Percentiles rank a stretch among this genome's conserved stretches.
Evolutionary conservation across 2,329 filamentous ascomycete genomes (phyloP).

Genomic region (Xylaria sp.): DNA sequence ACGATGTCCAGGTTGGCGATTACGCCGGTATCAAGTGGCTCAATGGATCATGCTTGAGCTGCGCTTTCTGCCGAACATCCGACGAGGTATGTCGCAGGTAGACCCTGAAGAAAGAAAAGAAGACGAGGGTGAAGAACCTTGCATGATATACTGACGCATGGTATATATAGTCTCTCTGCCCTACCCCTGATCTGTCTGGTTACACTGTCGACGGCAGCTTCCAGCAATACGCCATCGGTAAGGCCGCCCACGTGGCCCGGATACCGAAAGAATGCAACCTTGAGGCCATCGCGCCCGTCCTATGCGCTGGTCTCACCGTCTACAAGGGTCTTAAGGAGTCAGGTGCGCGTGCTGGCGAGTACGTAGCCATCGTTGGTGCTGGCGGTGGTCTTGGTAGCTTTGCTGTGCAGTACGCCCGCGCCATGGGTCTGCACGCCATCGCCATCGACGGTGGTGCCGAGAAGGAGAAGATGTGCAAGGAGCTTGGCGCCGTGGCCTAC

Average conservation of each 20-base stretch:
- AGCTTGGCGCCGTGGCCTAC: conserved; percentile 77
- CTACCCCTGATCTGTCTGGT: conserved; percentile 79
- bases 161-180: conserved; percentile 72
- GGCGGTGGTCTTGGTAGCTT: conserved; percentile 82
- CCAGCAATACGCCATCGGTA: conserved; percentile 91
- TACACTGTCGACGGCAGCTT: conserved; percentile 95
- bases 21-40: conserved; percentile 93
- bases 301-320: conserved; percentile 88
- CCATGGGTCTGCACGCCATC: conserved; percentile 85
- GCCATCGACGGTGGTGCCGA: conserved; percentile 87
- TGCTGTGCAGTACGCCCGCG: conserved; percentile 87
- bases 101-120: background rate
- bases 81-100: conserved; percentile 66
- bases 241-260: conserved; percentile 84
- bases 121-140: background rate
- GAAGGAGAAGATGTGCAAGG: conserved; percentile 76
- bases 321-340: conserved; percentile 95
- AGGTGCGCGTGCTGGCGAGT: conserved; percentile 77
- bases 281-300: conserved; percentile 80
- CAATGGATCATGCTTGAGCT: conserved; percentile 85
- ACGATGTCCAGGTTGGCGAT: conserved; percentile 83
- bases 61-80: conserved; percentile 81
- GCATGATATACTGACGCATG: conserved; percentile 10
- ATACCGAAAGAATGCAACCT: conserved; percentile 82
- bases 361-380: conserved; percentile 85